A percentile compares a stretch with the other conserved stretches of the same genome.
phyloP scores from a whole-genome alignment of 441 rosid genomes.

The Mallotus repandus region DNA sequence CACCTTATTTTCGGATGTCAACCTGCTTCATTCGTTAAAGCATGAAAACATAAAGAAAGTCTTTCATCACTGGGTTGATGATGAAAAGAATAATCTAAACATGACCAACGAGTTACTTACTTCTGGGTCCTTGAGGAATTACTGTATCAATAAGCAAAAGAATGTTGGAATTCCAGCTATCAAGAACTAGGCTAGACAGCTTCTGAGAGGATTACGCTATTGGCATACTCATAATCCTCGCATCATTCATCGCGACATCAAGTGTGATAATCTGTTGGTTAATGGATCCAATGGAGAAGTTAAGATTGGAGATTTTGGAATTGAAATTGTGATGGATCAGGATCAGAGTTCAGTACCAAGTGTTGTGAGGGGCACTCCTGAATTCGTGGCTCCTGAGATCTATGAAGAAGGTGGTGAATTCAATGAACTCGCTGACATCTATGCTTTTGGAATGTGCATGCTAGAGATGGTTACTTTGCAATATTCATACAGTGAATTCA shows the following conservation, averaged over 20 bases:
- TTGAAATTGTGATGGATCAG: conserved; percentile 34
- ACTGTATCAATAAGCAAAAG: conserved; percentile 48
- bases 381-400: not conserved
- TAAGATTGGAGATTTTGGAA: conserved; percentile 50
- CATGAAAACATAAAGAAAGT: conserved; percentile 47
- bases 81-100: conserved; percentile 41
- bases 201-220: conserved; percentile 50
- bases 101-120: conserved; percentile 56
- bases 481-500: conserved; percentile 42
- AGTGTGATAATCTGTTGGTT: conserved; percentile 56
- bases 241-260: conserved; percentile 51
- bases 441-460: conserved; percentile 66
- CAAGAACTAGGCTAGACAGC: conserved; percentile 65
- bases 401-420: no score
- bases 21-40: conserved; percentile 8
- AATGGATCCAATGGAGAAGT: conserved; percentile 40
- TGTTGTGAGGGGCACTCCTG: conserved; percentile 9
- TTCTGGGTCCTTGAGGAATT: conserved; percentile 51
- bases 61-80: conserved; percentile 53
- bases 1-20: conserved; percentile 14
- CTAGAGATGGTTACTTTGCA: conserved; percentile 60
- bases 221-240: conserved; percentile 48
- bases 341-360: conserved; percentile 55
- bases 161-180: conserved; percentile 53
- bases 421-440: conserved; percentile 54